Conservation (phyloP, 805 yeast genomes). For the Kodamaea jinghongensis region DNA sequence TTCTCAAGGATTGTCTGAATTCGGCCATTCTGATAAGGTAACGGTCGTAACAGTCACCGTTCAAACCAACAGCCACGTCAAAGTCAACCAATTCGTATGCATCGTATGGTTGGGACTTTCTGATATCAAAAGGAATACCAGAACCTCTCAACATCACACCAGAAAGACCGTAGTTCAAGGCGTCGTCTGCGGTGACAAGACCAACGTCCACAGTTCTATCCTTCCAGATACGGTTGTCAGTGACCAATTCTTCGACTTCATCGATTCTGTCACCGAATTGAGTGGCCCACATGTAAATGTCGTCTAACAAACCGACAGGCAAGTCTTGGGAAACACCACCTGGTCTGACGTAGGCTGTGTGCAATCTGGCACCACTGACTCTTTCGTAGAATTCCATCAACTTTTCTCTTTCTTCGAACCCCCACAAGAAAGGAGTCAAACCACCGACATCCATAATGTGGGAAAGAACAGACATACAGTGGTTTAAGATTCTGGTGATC, state of each 20-base stretch:
- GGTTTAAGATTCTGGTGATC: conserved; percentile 79
- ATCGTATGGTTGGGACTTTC: conserved; percentile 86
- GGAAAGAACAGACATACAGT: conserved; percentile 79
- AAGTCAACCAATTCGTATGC: conserved; percentile 85
- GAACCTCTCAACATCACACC: conserved; percentile 93
- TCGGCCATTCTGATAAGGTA: conserved; percentile 87
- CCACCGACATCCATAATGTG: conserved; percentile 97
- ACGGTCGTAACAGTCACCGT: conserved; percentile 91
- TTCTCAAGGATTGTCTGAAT: conserved; percentile 86
- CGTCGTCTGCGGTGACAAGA: conserved; percentile 80
- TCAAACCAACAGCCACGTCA: conserved; percentile 80
- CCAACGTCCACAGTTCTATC: conserved; percentile 83
- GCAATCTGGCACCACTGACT: conserved; percentile 87
- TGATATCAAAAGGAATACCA: conserved; percentile 82
- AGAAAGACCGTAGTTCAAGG: conserved; percentile 71
- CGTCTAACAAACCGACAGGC: conserved; percentile 83
- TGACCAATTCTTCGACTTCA: conserved; percentile 83
- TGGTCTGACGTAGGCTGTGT: conserved; percentile 84
- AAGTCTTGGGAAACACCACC: conserved; percentile 90
- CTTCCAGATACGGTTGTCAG: conserved; percentile 92
- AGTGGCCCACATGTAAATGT: conserved; percentile 94
- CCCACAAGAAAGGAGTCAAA: conserved; percentile 90
- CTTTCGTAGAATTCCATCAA: conserved; percentile 90
- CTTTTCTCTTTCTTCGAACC: conserved; percentile 90
- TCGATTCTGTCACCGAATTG: conserved; percentile 92